These are phyloP conservation scores for Cenococcum geophilum DNA, from an alignment of 495 filamentous ascomycete species.

Conservation along the genomic window DNA sequence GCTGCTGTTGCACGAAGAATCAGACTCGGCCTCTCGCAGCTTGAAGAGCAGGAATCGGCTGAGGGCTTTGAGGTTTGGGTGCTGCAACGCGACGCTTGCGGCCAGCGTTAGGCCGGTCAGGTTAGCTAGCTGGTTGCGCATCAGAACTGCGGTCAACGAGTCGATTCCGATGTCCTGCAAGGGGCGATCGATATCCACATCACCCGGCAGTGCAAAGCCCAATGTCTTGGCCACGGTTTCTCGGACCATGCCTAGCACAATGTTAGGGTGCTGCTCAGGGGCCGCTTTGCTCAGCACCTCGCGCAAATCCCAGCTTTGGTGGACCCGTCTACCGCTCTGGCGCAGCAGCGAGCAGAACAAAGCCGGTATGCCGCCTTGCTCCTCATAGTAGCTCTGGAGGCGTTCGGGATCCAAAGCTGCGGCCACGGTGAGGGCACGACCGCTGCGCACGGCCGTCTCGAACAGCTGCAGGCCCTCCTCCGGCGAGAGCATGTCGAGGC, in stretches of 20 bases:
- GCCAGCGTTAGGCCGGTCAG: slow-evolving; percentile 30
- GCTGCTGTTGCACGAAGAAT: too few relatives aligned
- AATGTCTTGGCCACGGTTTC: slow-evolving; percentile 31
- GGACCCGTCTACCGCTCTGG: too few relatives aligned
- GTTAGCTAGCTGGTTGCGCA: slow-evolving; percentile 32
- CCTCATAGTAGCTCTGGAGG: slow-evolving; percentile 25
- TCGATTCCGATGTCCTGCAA: slow-evolving; percentile 33
- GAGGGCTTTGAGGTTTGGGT: slow-evolving; percentile 30
- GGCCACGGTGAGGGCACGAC: neutral
- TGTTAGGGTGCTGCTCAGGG: slow-evolving; percentile 22
- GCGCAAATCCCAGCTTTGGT: neutral
- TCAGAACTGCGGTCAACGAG: slow-evolving; percentile 34
- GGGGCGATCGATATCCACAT: slow-evolving; percentile 30
- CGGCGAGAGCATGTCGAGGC: too few relatives aligned
- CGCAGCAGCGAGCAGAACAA: slow-evolving; percentile 24
- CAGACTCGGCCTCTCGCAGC: too few relatives aligned
- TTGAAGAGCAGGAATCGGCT: slow-evolving; percentile 23
- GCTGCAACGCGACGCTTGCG: slow-evolving; percentile 23
- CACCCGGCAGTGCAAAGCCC: slow-evolving; percentile 15
- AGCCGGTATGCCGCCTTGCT: slow-evolving; percentile 26
- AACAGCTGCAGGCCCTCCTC: too few relatives aligned
- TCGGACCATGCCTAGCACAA: slow-evolving; percentile 31
- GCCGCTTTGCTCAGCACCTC: slow-evolving; percentile 22
- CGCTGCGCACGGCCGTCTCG: too few relatives aligned
- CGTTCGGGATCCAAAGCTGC: slow-evolving; percentile 29